phyloP scores from a whole-genome alignment of 2,329 filamentous ascomycete genomes.

The Mycosphaerella sp. region DNA sequence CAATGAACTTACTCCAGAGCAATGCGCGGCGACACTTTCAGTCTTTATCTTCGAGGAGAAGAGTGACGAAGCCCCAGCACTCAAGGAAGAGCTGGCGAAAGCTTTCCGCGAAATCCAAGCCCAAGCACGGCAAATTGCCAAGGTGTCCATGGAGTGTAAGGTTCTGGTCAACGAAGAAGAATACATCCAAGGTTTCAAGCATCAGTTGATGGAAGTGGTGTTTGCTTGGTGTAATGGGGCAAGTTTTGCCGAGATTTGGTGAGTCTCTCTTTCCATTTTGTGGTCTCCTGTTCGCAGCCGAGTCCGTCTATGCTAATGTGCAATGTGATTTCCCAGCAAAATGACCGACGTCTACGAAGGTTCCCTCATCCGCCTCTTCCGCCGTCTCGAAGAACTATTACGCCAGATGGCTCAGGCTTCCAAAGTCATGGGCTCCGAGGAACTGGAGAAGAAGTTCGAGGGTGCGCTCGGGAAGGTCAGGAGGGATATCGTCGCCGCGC shows the following conservation, averaged over 20 bases:
- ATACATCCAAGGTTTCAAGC: conserved; percentile 83
- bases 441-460: conserved; percentile 88
- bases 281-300: too few species aligned
- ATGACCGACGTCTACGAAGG: conserved; percentile 99
- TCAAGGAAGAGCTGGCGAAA: conserved; percentile 80
- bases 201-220: conserved; percentile 95
- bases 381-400: conserved; percentile 85
- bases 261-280: conserved; percentile 41
- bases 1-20: conserved; percentile 85
- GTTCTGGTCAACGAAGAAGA: conserved; percentile 91
- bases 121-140: conserved; percentile 82
- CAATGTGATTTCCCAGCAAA: conserved; percentile 56
- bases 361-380: conserved; percentile 91
- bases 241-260: conserved; percentile 92
- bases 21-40: conserved; percentile 78
- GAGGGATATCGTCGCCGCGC: conserved; percentile 89
- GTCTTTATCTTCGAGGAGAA: conserved; percentile 99
- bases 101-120: conserved; percentile 80
- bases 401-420: conserved; percentile 92
- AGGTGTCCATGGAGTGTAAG: conserved; percentile 92
- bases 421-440: conserved; percentile 97
- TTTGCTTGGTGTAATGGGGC: conserved; percentile 85
- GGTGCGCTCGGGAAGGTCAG: conserved; percentile 76
- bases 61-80: conserved; percentile 62
- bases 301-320: too few species aligned